Percentiles rank a stretch among this genome's conserved stretches.
phyloP scores from a whole-genome alignment of 2,329 filamentous ascomycete species.

The Alternaria tenuissima region DNA sequence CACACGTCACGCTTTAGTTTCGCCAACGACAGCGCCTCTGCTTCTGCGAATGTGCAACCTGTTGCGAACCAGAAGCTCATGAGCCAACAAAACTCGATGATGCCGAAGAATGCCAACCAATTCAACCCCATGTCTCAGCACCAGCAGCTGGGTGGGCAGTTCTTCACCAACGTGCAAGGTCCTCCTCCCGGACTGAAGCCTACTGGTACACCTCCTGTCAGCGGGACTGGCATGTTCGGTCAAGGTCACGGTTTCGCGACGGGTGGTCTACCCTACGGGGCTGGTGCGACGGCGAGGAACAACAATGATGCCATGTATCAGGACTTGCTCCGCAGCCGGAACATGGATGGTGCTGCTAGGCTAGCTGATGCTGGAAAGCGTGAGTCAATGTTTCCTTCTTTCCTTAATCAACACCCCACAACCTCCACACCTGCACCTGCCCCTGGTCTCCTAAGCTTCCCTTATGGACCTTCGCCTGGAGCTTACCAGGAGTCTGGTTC shows the following conservation, averaged over 20 bases:
- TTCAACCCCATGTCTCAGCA: slow-evolving; percentile 64
- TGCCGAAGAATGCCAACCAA: slow-evolving; percentile 63
- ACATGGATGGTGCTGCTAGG: slow-evolving; percentile 69
- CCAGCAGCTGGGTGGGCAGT: slow-evolving; percentile 67
- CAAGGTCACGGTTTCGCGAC: slow-evolving; percentile 86
- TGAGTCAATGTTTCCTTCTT: slow-evolving; percentile 97
- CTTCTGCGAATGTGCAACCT: slow-evolving; percentile 73
- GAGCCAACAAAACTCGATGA: slow-evolving; percentile 88
- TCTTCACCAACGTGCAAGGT: slow-evolving; percentile 86
- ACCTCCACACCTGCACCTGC: slow-evolving; percentile 87
- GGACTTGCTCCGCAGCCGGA: slow-evolving; percentile 76
- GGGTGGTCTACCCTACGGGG: slow-evolving; percentile 68
- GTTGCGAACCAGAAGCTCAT: slow-evolving; percentile 81
- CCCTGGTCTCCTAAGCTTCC: slow-evolving; percentile 88
- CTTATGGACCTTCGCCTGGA: slow-evolving; percentile 87
- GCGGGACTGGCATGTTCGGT: slow-evolving; percentile 82
- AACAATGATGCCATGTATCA: slow-evolving; percentile 77
- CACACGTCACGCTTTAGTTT: slow-evolving; percentile 91
- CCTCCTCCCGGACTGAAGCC: slow-evolving; percentile 96
- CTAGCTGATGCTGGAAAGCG: slow-evolving; percentile 90
- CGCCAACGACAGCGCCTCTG: slow-evolving; percentile 73
- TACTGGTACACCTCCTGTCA: slow-evolving; percentile 88
- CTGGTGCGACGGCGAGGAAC: slow-evolving; percentile 73
- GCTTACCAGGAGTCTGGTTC: slow-evolving; percentile 86
- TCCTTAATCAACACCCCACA: slow-evolving; percentile 83